Evolutionary conservation across 1,284 basidiomycete species (phyloP).

Genomic region (Stygiomarasmius scandens): DNA sequence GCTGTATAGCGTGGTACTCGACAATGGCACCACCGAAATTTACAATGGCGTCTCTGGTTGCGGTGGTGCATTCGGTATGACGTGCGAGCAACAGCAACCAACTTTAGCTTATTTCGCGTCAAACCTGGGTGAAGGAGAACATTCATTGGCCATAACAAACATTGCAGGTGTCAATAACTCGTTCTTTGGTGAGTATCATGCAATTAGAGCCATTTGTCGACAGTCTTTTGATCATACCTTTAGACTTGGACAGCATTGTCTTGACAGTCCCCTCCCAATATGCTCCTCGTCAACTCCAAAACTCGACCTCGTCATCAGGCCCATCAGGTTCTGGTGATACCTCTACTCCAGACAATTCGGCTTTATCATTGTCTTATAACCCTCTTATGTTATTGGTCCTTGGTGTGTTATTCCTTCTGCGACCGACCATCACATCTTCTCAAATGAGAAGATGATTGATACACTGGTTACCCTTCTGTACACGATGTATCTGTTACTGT

Average conservation of each 20-base stretch:
- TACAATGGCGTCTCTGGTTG: conserved; percentile 43
- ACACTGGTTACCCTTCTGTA: background rate
- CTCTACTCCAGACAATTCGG: conserved; percentile 11
- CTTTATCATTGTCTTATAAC: background rate
- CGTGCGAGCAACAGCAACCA: conserved; percentile 45
- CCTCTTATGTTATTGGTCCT: background rate
- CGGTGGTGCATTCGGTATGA: conserved; percentile 41
- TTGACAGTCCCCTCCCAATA: conserved; percentile 44
- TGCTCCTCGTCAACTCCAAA: conserved; percentile 15
- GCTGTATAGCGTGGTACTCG: conserved; percentile 38
- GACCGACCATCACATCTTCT: background rate
- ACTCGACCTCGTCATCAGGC: conserved; percentile 10
- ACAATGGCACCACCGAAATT: conserved; percentile 30
- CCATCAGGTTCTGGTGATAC: conserved; percentile 16
- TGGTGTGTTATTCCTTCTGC: background rate
- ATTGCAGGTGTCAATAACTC: conserved; percentile 40
- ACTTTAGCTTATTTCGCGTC: conserved; percentile 42
- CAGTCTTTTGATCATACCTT: background rate
- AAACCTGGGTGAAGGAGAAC: conserved; percentile 37
- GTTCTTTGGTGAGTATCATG: conserved; percentile 43
- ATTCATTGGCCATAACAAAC: conserved; percentile 39
- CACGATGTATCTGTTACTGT: too few relatives aligned
- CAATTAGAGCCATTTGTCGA: too few relatives aligned
- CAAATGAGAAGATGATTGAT: background rate
- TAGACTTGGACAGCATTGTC: conserved; percentile 46